phyloP scores from a whole-genome alignment of 768 basidiomycete genomes.

The Naganishia vishniacii region DNA sequence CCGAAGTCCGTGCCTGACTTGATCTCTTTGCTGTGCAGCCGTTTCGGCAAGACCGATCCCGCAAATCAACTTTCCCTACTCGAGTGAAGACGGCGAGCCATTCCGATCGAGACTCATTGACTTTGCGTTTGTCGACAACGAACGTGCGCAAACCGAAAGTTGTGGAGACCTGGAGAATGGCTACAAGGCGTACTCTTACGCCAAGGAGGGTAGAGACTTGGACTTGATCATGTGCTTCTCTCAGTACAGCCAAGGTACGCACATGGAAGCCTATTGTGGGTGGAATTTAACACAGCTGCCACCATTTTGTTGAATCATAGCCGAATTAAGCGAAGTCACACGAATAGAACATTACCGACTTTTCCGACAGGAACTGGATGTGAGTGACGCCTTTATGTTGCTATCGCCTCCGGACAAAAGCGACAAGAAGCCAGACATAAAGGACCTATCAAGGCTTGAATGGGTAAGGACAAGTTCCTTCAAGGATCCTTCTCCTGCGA shows the following conservation, averaged over 20 bases:
- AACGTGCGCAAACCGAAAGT: neutral
- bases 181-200: neutral
- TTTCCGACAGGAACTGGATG: neutral
- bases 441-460: conserved; percentile 11
- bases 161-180: neutral
- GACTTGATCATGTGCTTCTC: neutral
- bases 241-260: neutral
- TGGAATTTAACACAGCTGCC: too few relatives aligned
- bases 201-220: conserved; percentile 14
- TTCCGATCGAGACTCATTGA: neutral
- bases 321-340: neutral
- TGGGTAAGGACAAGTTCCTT: conserved; percentile 7
- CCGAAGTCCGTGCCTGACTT: neutral
- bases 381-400: conserved; percentile 20
- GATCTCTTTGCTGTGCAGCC: neutral
- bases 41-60: conserved; percentile 18
- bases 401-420: neutral
- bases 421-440: conserved; percentile 1
- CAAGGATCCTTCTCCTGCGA: neutral
- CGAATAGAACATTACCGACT: conserved; percentile 6
- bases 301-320: too few relatives aligned
- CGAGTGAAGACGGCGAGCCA: neutral
- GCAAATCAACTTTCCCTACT: conserved; percentile 9
- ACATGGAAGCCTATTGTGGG: too few relatives aligned
- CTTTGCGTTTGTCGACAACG: conserved; percentile 6